Evolutionary conservation across 805 yeast genomes (phyloP), one percentile per base, ranked within the genome.

Genomic region (Wickerhamomyces hampshirensis): DNA sequence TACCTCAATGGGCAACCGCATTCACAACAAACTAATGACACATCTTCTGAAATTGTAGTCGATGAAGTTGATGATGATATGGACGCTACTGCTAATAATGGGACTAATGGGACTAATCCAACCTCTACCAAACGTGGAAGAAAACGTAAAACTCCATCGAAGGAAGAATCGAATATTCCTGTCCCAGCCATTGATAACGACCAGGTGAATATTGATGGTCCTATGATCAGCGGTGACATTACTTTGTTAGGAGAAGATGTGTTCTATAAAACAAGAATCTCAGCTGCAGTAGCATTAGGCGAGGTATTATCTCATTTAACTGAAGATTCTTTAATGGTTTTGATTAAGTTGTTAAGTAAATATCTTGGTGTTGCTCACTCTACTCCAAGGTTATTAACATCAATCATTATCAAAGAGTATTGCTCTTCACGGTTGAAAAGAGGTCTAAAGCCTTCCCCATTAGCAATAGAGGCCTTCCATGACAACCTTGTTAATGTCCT

Each of bases 161-260:
- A 49, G 4, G 46, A 45, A 7, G 50, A 55, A 28, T 48, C 57
- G 6, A 56, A 53, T 28, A 74, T 76, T 11, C 83, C 82, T 2
- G 52, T 63, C 3, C 65, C 73, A 21, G 37, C 28, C 14, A n/a
- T n/a, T 4, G 82, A 71, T 26, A 81, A 72, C 34, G 70, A 77
- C 37, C 74, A 75, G 40, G 81, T 87, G 34, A 88, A 91, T 55
- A 89, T 93, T 40, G 99, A 93, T 62, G 84, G 95, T 4, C 96
- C 98, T 5, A 81, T 93, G 58, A 75, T 84, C 40, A 74, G 78
- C 30, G 98, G 98, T 51, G 99, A 93, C 60, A 83, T 93, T 13
- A 78, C 88, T 37, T 66, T 93, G 18, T 77, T 93, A 23, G 96
- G 95, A 0, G 60, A 70, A 31, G 89, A 85, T 19, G 75, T 75